Base-by-base conservation (phyloP, 2,329 filamentous ascomycete genomes). In the Epichloe amarillans region DNA sequence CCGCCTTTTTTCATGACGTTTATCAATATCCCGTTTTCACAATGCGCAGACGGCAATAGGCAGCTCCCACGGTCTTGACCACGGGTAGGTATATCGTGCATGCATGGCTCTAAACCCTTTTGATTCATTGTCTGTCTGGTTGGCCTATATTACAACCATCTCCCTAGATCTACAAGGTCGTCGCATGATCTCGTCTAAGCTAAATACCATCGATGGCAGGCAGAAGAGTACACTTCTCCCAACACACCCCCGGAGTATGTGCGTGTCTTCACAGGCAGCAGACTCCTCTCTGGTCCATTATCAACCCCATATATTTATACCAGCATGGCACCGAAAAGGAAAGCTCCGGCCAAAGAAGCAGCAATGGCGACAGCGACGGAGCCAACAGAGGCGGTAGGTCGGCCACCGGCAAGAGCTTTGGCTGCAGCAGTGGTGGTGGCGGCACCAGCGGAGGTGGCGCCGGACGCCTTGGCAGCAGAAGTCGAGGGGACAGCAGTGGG, bases 291-390 rank as follows among this genome's bases (percentile, higher is more conserved):
- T 10, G 26, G 26, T 30, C 26, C 26, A 30, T 30, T 3, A 10
- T 38, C 14, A 21, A 21, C 15, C 10, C 17, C 10, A 4, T 3
- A 2, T 10, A 5, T 6, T 49, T 49, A 56, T 30, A 53, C 35
- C 42, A 54, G 19, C 35, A 55, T 23, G n/a, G 52, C 42, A 2
- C 50, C 56, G 26, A 54, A 38, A 10, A 58, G 12, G 26, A 54
- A 26, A n/a, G 53, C 53, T 26, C 53, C 53, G 39, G 50, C 30
- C 12, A 54, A 21, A 5, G 52, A 51, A 10, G 43, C 55, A 37
- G 48, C 50, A 11, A 50, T 43, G 35, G 50, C 39, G 14, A 49
- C 53, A 11, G 47, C 26, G 36, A 45, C 47, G n/a, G 40, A 49
- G 7, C 40, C 47, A 19, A 51, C 39, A 4, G 53, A 41, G 12